Evolutionary conservation across 306 rosid species (phyloP), one percentile per base, ranked within the genome.

Genomic region (Pterocarpus macrocarpus): DNA sequence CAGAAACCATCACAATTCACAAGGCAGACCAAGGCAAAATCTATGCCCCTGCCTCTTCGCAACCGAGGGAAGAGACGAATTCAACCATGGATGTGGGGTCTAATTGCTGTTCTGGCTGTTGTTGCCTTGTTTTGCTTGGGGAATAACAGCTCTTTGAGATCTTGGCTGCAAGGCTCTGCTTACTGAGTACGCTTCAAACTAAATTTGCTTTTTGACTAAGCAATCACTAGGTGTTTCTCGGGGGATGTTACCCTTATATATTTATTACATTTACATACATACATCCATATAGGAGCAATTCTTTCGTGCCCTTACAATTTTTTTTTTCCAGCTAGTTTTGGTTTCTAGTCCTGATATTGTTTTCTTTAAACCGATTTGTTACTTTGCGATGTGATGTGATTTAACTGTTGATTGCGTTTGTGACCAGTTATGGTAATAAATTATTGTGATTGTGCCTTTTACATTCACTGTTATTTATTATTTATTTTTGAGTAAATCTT

Each of bases 31-130:
- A 94, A 81, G 88, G 78, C 84, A 50, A 94, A 89, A 73, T 50
- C 95, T 12, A 73, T 90, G 11, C 97, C 98, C 16, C 86, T 63
- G 53, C 88, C 95, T 73, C 85, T 92, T 34, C 92, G 97, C 70
- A 94, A 87, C 89, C 87, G 97, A 16, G 86, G 87, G 16, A 94
- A 87, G 87, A 94, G 89, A 61, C 90, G 87, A 82, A 83, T 92
- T 85, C 97, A 94, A 55, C 80, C 94, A 65, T 94, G 92, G 97
- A 89, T 94, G 94, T 94, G 97, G 97, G 83, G 53, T 45, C 33
- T 83, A 38, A 75, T 88, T 63, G 49, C 87, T 1, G 8, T 82
- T 41, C 41, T 88, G 64, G 78, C 69, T 69, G 81, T 67, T 45
- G 78, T 84, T 66, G 92, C 83, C 79, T 64, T 90, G 82, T 83